Percentiles rank a stretch among this genome's conserved stretches.
Conservation (phyloP, 2,329 filamentous ascomycete species). For the Cordyceps cicadae region DNA sequence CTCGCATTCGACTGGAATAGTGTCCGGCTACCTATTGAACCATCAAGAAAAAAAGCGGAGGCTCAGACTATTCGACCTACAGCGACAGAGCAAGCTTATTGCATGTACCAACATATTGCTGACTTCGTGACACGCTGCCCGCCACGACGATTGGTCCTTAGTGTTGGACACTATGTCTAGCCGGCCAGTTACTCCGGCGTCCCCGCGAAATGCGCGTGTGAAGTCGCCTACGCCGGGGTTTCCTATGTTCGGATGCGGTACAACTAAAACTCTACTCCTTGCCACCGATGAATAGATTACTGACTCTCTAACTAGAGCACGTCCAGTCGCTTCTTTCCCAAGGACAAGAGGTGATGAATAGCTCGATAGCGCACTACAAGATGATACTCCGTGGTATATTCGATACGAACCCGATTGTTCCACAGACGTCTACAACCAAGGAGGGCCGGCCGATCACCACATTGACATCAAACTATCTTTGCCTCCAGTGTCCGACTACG, state of each 20-base stretch:
- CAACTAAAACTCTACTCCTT: conserved; percentile 19
- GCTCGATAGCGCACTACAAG: conserved; percentile 63
- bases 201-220: conserved; percentile 50
- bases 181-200: conserved; percentile 41
- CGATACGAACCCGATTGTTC: conserved; percentile 55
- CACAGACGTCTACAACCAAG: conserved; percentile 53
- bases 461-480: conserved; percentile 61
- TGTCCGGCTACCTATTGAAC: background rate
- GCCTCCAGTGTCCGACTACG: conserved; percentile 63
- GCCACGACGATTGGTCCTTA: background rate
- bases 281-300: conserved; percentile 13
- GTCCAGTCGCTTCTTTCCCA: conserved; percentile 58
- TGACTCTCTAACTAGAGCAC: conserved; percentile 50
- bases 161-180: conserved; percentile 31
- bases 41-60: background rate
- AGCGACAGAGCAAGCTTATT: background rate
- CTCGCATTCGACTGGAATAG: background rate
- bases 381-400: conserved; percentile 62
- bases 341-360: conserved; percentile 56
- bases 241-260: conserved; percentile 58
- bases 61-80: background rate
- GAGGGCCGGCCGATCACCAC: conserved; percentile 52
- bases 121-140: background rate
- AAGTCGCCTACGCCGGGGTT: conserved; percentile 51
- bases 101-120: background rate